phyloP scores from a whole-genome alignment of 2,329 filamentous ascomycete genomes.

The Cercospora sesami region DNA sequence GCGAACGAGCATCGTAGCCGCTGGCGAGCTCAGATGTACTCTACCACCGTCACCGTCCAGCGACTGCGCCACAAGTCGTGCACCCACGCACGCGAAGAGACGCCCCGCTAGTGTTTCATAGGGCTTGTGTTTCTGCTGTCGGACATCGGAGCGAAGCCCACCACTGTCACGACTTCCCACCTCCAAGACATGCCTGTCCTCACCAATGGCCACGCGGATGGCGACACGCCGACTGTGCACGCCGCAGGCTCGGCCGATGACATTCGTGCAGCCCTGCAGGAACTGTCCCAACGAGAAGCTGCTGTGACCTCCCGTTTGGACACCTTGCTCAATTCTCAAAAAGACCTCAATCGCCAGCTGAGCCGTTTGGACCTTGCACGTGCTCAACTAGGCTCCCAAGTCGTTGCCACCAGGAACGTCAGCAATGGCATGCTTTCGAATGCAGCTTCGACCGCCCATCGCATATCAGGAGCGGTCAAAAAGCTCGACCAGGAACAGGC shows the following conservation, averaged over 20 bases:
- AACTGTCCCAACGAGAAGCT: conserved; percentile 74
- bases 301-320: conserved; percentile 73
- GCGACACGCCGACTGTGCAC: conserved; percentile 53
- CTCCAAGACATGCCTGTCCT: conserved; percentile 11
- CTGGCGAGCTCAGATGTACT: not conserved
- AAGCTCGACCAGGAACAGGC: conserved; percentile 87
- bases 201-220: conserved; percentile 3
- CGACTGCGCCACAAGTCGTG: not conserved
- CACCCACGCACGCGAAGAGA: not conserved
- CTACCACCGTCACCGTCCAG: not conserved
- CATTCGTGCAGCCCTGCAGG: conserved; percentile 72
- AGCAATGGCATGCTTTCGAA: conserved; percentile 87
- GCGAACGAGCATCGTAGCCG: not conserved
- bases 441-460: conserved; percentile 79
- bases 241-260: conserved; percentile 74
- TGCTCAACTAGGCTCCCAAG: conserved; percentile 83
- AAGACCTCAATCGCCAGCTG: conserved; percentile 82
- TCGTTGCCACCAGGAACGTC: conserved; percentile 76
- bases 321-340: conserved; percentile 75
- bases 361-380: conserved; percentile 84
- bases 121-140: not conserved
- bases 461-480: conserved; percentile 83
- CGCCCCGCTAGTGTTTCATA: not conserved
- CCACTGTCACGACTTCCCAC: not conserved
- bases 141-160: not conserved